Evolutionary conservation across 1,139 yeast species (phyloP).

Genomic region (Pichia sp.): DNA sequence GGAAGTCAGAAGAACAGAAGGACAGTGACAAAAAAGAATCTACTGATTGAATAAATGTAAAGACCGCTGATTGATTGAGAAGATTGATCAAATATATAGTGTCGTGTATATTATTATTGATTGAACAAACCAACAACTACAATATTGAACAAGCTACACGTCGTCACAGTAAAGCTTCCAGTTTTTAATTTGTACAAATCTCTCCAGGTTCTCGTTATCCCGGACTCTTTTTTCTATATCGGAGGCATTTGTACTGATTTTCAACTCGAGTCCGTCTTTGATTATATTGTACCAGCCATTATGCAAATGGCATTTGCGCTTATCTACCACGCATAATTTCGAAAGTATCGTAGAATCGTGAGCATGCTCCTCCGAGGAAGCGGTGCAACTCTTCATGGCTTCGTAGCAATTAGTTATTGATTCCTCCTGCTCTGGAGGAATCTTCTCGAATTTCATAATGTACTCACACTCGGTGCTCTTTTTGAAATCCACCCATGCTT

Average conservation of each 20-base stretch:
- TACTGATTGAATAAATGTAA: not conserved
- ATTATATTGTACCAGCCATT: conserved; percentile 61
- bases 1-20: conserved; percentile 20
- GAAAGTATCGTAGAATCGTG: not conserved
- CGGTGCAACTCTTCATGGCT: conserved; percentile 4
- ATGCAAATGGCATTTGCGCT: conserved; percentile 63
- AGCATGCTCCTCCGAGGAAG: conserved; percentile 2
- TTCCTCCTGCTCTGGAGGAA: conserved; percentile 16
- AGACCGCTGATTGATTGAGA: not conserved
- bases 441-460: conserved; percentile 11
- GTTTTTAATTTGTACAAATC: conserved; percentile 38
- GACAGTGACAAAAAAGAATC: conserved; percentile 20
- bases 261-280: conserved; percentile 40
- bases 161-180: conserved; percentile 29
- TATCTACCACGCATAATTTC: conserved; percentile 54
- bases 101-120: not conserved
- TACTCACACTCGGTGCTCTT: conserved; percentile 20
- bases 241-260: conserved; percentile 35
- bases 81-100: not conserved
- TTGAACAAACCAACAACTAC: not conserved
- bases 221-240: conserved; percentile 31
- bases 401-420: conserved; percentile 18
- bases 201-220: conserved; percentile 33
- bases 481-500: conserved; percentile 25
- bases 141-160: conserved; percentile 9